Evolutionary conservation across 441 rosid genomes (phyloP), one percentile per base, ranked within the genome.

Genomic region (California macrophylla): DNA sequence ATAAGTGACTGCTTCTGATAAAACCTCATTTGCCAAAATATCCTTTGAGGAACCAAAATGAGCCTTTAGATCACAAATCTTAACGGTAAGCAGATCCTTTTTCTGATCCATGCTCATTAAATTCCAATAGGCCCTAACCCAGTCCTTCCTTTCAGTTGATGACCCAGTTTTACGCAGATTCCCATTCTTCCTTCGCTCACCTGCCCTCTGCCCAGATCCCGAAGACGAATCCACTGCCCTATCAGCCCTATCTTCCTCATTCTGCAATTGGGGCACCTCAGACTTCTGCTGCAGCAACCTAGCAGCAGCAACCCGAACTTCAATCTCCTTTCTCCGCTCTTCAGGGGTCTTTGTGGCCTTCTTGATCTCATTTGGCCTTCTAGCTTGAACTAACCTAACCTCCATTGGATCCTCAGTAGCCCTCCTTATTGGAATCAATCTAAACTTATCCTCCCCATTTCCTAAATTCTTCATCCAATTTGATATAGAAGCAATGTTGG

Each of bases 221-320:
- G 74, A 67, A 10, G 69, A 69, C 20, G 74, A 64, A 78, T 85
- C 91, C 32, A 76, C 72, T 45, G 83, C 88, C 67, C 79, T 84
- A 42, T 80, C 84, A 69, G 66, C 73, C 72, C 75, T 80, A 77
- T 74, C 84, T 36, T 75, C 86, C 64, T 78, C 85, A 36, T 29
- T 74, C 42, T 72, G 80, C 15, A 72, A 65, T 21, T 67, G 69
- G 30, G 85, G 75, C 7, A 75, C 71, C 75, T 91, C 96, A 0
- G 90, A 78, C 72, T 84, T 89, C 85, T 88, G 97, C 86, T 91
- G 98, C 82, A 84, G 54, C 72, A 91, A 75, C 75, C 87, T 84
- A 36, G 88, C 93, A n/a, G 98, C 98, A 62, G 96, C 96, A 26
- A 93, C 96, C 82, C 89, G 83, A 65, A 93, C 98, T 81, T 93